These are phyloP conservation scores for Trapa incisa DNA, from an alignment of 345 rosid genomes.

Conservation along the genomic window DNA sequence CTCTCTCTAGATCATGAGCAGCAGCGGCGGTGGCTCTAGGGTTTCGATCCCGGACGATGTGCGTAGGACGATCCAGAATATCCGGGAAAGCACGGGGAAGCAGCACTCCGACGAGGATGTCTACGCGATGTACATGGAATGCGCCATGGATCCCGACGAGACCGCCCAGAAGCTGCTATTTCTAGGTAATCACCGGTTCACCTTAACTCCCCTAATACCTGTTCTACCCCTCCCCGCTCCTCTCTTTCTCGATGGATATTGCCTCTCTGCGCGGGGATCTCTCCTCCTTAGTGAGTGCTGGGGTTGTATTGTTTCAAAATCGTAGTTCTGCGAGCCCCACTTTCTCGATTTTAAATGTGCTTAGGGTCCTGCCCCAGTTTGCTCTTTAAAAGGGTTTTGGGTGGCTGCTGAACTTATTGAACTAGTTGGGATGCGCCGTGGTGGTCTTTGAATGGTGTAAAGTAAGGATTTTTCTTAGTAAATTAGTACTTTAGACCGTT, in stretches of 20 bases:
- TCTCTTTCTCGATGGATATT: not conserved
- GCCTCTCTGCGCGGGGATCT: not conserved
- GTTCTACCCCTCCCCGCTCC: not conserved
- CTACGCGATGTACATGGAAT: conserved; percentile 18
- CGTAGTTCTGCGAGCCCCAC: not conserved
- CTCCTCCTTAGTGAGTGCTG: not conserved
- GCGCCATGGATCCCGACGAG: conserved; percentile 56
- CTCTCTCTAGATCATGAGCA: no score
- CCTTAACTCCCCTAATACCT: not conserved
- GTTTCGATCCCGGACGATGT: no score
- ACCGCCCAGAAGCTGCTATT: conserved; percentile 60
- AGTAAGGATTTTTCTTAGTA: no score
- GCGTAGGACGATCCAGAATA: not conserved
- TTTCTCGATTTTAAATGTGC: not conserved
- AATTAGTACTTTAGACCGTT: no score
- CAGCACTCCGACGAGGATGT: conserved; percentile 80
- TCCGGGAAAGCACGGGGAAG: conserved; percentile 57
- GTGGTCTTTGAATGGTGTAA: no score
- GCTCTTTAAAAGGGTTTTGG: not conserved
- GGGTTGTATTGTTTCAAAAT: not conserved
- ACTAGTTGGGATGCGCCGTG: not conserved
- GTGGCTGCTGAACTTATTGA: not conserved
- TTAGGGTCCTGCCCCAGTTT: not conserved
- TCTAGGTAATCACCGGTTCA: conserved; percentile 30
- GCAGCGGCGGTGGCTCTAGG: no score